Percentiles rank a stretch among this genome's conserved stretches.
Conservation (phyloP, 208 protist genomes). For the Acanthamoeba culbertsoni region DNA sequence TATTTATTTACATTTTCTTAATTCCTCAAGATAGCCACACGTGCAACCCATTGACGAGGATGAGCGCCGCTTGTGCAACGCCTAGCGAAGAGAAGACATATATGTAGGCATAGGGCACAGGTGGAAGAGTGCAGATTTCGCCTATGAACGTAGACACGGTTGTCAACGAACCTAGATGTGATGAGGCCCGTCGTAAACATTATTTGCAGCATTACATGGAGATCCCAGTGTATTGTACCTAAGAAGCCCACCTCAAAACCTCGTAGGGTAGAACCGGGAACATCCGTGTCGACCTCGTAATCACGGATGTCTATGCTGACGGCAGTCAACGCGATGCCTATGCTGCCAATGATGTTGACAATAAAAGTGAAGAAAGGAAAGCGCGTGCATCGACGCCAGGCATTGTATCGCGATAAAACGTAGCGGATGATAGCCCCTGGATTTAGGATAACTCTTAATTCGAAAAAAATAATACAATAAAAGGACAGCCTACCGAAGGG, state of each 20-base stretch:
- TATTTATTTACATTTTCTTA: no score
- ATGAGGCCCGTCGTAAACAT: background rate
- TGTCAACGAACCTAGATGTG: background rate
- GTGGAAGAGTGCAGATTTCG: background rate
- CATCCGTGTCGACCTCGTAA: background rate
- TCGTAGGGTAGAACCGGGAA: background rate
- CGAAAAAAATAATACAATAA: background rate
- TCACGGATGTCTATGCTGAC: background rate
- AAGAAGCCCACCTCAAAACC: slow-evolving; percentile 26
- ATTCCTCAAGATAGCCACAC: background rate
- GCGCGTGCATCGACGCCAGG: background rate
- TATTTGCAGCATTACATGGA: background rate
- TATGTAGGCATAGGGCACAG: slow-evolving; percentile 39
- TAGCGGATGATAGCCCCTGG: slow-evolving; percentile 1
- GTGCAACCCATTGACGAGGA: slow-evolving; percentile 23
- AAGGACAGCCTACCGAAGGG: background rate
- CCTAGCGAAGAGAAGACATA: background rate
- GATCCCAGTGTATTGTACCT: no score
- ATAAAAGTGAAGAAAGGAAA: slow-evolving; percentile 56
- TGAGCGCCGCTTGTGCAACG: background rate
- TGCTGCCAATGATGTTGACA: slow-evolving; percentile 26
- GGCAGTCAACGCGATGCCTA: background rate
- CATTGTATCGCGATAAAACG: slow-evolving; percentile 4
- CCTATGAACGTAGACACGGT: slow-evolving; percentile 43
- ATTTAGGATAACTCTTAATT: background rate